Conservation (phyloP, 768 basidiomycete genomes). For the Hygrophorus russula region DNA sequence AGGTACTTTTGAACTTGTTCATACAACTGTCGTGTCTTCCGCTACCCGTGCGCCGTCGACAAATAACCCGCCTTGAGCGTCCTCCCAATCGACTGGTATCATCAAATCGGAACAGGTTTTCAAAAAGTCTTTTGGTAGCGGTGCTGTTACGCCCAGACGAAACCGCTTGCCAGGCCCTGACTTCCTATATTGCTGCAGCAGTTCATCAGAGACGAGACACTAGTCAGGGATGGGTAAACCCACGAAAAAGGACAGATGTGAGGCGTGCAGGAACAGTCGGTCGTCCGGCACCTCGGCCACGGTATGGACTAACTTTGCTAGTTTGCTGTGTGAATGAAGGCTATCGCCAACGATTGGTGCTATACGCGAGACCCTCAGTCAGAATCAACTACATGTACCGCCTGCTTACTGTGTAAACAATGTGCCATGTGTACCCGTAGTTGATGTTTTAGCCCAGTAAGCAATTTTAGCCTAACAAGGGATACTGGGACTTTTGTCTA, state of each 20-base stretch:
- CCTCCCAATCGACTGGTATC: slow-evolving; percentile 26
- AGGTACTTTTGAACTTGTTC: too few species aligned
- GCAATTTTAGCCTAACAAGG: slow-evolving; percentile 41
- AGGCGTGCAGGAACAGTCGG: slow-evolving; percentile 52
- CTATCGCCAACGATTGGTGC: slow-evolving; percentile 60
- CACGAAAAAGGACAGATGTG: slow-evolving; percentile 45
- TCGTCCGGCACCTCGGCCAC: slow-evolving; percentile 25
- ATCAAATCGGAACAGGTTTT: slow-evolving; percentile 34
- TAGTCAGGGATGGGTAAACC: slow-evolving; percentile 12
- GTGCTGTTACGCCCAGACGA: slow-evolving; percentile 42
- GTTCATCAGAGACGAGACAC: neutral
- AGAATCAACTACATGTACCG: too few species aligned
- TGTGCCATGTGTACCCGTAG: slow-evolving; percentile 52
- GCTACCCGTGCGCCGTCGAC: slow-evolving; percentile 29
- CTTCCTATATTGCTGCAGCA: slow-evolving; percentile 34
- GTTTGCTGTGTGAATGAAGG: slow-evolving; percentile 30
- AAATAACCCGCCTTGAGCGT: slow-evolving; percentile 33
- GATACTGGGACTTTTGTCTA: slow-evolving; percentile 38
- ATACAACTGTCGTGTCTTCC: too few species aligned
- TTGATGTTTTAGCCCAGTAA: slow-evolving; percentile 63
- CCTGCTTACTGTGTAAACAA: neutral
- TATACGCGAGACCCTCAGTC: slow-evolving; percentile 13
- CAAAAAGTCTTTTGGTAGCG: slow-evolving; percentile 46
- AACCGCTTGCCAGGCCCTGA: slow-evolving; percentile 34
- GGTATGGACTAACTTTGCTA: slow-evolving; percentile 11